These are phyloP conservation scores for apple (Malus domestica) DNA, from an alignment of 306 rosid genomes.

Conservation along the genomic window DNA sequence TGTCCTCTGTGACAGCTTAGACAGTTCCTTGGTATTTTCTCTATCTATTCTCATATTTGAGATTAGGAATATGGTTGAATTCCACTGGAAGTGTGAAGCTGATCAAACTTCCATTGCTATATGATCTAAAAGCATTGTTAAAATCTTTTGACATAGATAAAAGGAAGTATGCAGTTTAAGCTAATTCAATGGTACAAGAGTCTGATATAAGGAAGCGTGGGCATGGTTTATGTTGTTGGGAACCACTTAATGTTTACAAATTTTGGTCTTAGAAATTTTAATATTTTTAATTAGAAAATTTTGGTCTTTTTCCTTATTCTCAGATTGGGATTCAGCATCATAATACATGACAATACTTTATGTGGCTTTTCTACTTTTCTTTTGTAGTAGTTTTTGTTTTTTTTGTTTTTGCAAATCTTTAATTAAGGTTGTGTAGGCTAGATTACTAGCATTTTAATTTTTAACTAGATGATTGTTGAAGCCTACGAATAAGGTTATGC, in stretches of 20 bases:
- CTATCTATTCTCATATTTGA: no score
- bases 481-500: background rate
- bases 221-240: background rate
- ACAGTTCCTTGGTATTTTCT: no score
- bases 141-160: background rate
- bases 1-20: no score
- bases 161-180: background rate
- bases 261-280: background rate
- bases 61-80: no score
- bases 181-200: background rate
- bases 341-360: background rate
- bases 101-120: background rate
- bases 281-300: background rate
- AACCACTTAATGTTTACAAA: background rate
- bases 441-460: background rate
- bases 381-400: no score
- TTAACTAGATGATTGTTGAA: background rate
- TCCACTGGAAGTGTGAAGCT: background rate
- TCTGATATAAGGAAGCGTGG: background rate
- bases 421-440: background rate
- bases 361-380: background rate
- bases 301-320: background rate
- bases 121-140: background rate
- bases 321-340: slow-evolving; percentile 34
- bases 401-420: background rate